A percentile compares a stretch with the other conserved stretches of the same genome.
phyloP scores from a whole-genome alignment of 2,329 filamentous ascomycete species.

The Didymella segeticola region DNA sequence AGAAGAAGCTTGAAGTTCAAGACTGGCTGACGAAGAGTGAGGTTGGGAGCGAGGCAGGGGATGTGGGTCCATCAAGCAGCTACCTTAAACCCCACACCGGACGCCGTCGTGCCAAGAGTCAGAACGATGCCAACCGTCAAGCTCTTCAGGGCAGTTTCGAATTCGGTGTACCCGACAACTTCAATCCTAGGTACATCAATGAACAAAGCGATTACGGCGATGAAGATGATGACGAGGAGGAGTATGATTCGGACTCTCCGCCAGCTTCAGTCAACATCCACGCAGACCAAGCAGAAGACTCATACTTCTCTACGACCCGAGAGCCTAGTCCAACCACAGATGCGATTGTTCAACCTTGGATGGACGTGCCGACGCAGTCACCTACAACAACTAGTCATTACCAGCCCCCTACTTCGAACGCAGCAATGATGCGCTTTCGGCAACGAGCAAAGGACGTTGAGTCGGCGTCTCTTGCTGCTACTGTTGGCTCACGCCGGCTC shows the following conservation, averaged over 20 bases:
- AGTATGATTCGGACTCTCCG: constrained; percentile 31
- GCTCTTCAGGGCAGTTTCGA: constrained; percentile 32
- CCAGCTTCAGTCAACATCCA: constrained; percentile 43
- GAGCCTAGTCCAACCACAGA: constrained; percentile 29
- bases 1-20: constrained; percentile 61
- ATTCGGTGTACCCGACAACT: constrained; percentile 41
- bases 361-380: constrained; percentile 51
- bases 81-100: constrained; percentile 37
- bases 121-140: constrained; percentile 47
- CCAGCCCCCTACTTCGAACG: constrained; percentile 61
- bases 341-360: constrained; percentile 54
- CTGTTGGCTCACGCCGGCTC: constrained; percentile 72
- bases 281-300: constrained; percentile 33
- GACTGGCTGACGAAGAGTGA: constrained; percentile 59
- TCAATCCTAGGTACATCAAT: constrained; percentile 51
- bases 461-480: constrained; percentile 65
- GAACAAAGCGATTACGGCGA: constrained; percentile 49
- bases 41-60: constrained; percentile 57
- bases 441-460: constrained; percentile 60
- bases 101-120: constrained; percentile 57
- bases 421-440: constrained; percentile 62
- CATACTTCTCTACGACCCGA: constrained; percentile 40
- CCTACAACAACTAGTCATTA: constrained; percentile 43
- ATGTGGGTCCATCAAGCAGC: constrained; percentile 39
- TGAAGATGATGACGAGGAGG: constrained; percentile 43